These are phyloP conservation scores for Diutina neorugosa DNA, from an alignment of 1,139 yeast genomes.

Conservation along the genomic window DNA sequence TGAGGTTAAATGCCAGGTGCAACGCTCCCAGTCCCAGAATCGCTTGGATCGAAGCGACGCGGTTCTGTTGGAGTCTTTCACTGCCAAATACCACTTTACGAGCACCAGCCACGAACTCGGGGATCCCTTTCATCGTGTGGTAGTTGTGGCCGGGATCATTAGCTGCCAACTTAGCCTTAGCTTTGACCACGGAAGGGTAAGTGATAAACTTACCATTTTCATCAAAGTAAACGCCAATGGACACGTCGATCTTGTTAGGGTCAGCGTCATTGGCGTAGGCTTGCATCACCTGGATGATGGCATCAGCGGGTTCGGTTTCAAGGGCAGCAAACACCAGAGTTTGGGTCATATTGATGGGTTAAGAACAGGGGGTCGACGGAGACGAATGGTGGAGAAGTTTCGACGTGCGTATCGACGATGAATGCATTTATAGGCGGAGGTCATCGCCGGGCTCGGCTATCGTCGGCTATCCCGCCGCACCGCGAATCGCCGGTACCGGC, in stretches of 20 bases:
- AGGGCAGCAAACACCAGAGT: slow-evolving; percentile 16
- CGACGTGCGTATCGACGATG: too few species aligned
- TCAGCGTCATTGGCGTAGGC: slow-evolving; percentile 17
- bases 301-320: slow-evolving; percentile 15
- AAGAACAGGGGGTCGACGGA: neutral
- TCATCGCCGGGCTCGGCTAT: neutral
- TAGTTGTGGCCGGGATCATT: slow-evolving; percentile 34
- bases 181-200: slow-evolving; percentile 26
- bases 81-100: slow-evolving; percentile 23
- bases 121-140: slow-evolving; percentile 31
- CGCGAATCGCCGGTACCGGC: neutral
- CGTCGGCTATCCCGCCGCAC: neutral
- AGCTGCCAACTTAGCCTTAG: slow-evolving; percentile 19
- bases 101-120: slow-evolving; percentile 26
- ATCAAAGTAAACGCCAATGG: slow-evolving; percentile 33
- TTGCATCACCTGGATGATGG: slow-evolving; percentile 22
- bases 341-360: slow-evolving; percentile 13
- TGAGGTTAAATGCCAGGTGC: slow-evolving; percentile 25
- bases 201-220: slow-evolving; percentile 24
- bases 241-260: slow-evolving; percentile 25
- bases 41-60: slow-evolving; percentile 27
- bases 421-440: neutral
- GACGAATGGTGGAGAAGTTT: too few species aligned
- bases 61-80: slow-evolving; percentile 12
- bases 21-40: slow-evolving; percentile 35